Conservation (phyloP, 805 yeast genomes). For the Ogataea parapolymorpha region DNA sequence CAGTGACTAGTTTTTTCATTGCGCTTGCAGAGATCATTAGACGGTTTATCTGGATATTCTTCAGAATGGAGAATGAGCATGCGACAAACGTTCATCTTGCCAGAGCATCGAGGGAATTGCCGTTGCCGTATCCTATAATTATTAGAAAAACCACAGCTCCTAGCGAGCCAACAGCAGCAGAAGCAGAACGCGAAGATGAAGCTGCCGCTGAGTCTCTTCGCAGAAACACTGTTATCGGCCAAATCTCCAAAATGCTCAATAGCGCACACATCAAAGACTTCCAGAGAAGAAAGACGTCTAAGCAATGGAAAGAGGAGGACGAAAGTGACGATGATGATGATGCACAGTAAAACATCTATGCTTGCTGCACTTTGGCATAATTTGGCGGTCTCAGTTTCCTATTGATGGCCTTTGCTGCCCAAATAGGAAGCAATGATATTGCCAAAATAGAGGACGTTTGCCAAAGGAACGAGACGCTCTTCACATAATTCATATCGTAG, state of each 20-base stretch:
- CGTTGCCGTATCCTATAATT: slow-evolving; percentile 68
- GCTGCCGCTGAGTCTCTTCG: background rate
- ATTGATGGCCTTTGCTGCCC: slow-evolving; percentile 75
- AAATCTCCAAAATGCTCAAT: slow-evolving; percentile 54
- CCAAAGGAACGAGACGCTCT: slow-evolving; percentile 61
- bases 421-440: slow-evolving; percentile 80
- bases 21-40: slow-evolving; percentile 81
- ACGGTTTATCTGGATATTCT: slow-evolving; percentile 84
- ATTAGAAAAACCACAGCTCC: slow-evolving; percentile 16
- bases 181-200: background rate
- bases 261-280: slow-evolving; percentile 84
- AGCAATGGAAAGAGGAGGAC: slow-evolving; percentile 28
- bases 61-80: slow-evolving; percentile 96
- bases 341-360: slow-evolving; percentile 36
- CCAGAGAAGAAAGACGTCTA: slow-evolving; percentile 54
- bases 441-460: slow-evolving; percentile 61
- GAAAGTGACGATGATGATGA: slow-evolving; percentile 17
- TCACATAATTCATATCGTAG: slow-evolving; percentile 66
- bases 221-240: slow-evolving; percentile 33
- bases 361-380: slow-evolving; percentile 94
- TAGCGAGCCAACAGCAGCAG: background rate
- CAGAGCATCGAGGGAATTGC: slow-evolving; percentile 84
- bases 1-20: slow-evolving; percentile 76
- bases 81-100: slow-evolving; percentile 81
- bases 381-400: slow-evolving; percentile 87